Conservation (phyloP, 2,329 filamentous ascomycete genomes). For the Penicillium nordicum region DNA sequence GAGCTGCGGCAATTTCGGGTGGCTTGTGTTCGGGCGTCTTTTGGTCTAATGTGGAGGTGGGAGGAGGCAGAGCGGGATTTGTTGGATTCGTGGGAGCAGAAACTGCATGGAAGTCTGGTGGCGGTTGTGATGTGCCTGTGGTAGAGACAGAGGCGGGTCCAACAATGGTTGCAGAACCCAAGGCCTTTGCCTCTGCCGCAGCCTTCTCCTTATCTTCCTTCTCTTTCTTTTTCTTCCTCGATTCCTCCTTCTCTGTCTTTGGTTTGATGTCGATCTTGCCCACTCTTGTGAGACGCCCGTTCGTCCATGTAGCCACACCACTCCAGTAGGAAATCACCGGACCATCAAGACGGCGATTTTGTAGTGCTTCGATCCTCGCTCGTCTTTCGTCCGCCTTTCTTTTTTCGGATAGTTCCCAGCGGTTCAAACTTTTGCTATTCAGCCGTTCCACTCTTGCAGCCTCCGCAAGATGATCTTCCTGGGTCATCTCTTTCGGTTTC, state of each 20-base stretch:
- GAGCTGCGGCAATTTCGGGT: background rate
- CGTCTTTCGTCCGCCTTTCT: slow-evolving; percentile 78
- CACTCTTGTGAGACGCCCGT: slow-evolving; percentile 68
- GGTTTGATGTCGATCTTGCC: slow-evolving; percentile 57
- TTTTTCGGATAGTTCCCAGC: slow-evolving; percentile 92
- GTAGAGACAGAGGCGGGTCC: slow-evolving; percentile 5
- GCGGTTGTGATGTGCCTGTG: slow-evolving; percentile 4
- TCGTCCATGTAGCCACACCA: slow-evolving; percentile 77
- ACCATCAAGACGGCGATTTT: slow-evolving; percentile 80
- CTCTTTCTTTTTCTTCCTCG: slow-evolving; percentile 32
- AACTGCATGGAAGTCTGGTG: background rate
- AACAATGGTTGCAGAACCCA: slow-evolving; percentile 11
- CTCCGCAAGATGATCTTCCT: slow-evolving; percentile 78
- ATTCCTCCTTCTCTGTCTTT: slow-evolving; percentile 46
- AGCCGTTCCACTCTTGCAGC: slow-evolving; percentile 78
- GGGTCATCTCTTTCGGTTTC: slow-evolving; percentile 79
- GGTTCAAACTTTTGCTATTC: slow-evolving; percentile 85
- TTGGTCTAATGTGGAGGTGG: slow-evolving; percentile 2
- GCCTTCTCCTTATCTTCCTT: slow-evolving; percentile 29
- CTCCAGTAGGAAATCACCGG: slow-evolving; percentile 92
- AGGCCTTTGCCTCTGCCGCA: slow-evolving; percentile 19
- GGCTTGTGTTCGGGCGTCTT: background rate
- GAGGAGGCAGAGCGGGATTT: background rate
- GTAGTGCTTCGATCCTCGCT: slow-evolving; percentile 79
- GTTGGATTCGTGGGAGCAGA: background rate